Evolutionary conservation across 2,329 filamentous ascomycete genomes (phyloP).

Genomic region (Phoma herbarum): DNA sequence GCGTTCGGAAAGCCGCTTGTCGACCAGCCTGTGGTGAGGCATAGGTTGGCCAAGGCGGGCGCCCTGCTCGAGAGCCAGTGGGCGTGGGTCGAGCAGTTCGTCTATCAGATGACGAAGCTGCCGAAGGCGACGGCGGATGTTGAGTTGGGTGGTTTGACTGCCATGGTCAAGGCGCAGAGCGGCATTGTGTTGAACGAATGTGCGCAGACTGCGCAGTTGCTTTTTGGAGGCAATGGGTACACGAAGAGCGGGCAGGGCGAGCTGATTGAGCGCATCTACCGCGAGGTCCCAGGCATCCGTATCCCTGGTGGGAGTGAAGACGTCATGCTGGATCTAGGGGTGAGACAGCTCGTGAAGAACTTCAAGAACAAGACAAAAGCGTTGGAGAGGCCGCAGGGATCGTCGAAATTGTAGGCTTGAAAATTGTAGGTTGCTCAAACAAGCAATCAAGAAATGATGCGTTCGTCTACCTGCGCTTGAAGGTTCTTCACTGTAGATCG

Average conservation of each 20-base stretch:
- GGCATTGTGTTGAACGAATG: conserved; percentile 77
- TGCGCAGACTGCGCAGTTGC: conserved; percentile 71
- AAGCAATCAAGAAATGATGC: conserved; percentile 3
- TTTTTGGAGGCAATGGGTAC: conserved; percentile 79
- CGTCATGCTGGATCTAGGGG: conserved; percentile 74
- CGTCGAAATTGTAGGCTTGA: conserved; percentile 52
- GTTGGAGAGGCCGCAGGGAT: conserved; percentile 55
- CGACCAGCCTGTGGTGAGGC: conserved; percentile 77
- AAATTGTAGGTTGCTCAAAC: not conserved
- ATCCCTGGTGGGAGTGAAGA: conserved; percentile 77
- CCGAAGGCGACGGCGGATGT: conserved; percentile 66
- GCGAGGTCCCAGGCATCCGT: conserved; percentile 67
- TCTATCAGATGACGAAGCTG: conserved; percentile 72
- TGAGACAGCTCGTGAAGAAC: conserved; percentile 75
- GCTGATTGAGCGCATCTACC: conserved; percentile 72
- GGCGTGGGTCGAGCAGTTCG: conserved; percentile 77
- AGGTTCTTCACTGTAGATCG: conserved; percentile 38
- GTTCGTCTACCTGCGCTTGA: conserved; percentile 37
- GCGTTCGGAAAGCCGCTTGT: conserved; percentile 74
- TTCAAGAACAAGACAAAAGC: conserved; percentile 67
- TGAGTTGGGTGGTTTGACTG: conserved; percentile 75
- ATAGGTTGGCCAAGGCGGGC: conserved; percentile 75
- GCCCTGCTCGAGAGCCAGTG: conserved; percentile 73
- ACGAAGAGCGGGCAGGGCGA: conserved; percentile 75
- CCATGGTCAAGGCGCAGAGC: conserved; percentile 75